Percentiles rank a stretch among this genome's conserved stretches.
Evolutionary conservation across 176 grass and related monocot species (phyloP).

Genomic region (Carex pumila): DNA sequence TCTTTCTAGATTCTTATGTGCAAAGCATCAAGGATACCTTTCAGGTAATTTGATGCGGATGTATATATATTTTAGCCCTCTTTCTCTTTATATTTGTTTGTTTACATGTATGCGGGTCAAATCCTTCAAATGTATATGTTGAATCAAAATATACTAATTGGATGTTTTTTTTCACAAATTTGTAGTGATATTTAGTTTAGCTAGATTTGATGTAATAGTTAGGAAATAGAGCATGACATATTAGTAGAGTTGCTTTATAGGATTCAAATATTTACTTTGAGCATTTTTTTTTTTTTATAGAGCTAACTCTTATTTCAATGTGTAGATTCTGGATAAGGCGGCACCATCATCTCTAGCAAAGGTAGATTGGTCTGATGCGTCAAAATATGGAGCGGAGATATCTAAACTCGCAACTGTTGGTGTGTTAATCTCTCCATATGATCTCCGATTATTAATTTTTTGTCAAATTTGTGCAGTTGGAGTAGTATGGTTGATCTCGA

Average conservation of each 20-base stretch:
- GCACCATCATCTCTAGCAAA: slow-evolving; percentile 40
- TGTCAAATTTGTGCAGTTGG: not conserved
- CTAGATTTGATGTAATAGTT: not conserved
- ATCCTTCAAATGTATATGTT: not conserved
- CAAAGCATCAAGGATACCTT: slow-evolving; percentile 53
- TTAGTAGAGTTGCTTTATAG: not conserved
- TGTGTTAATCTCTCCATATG: slow-evolving; percentile 25
- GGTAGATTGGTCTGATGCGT: slow-evolving; percentile 70
- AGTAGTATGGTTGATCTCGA: not conserved
- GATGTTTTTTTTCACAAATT: not conserved
- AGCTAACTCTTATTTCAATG: not conserved
- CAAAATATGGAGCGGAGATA: slow-evolving; percentile 54
- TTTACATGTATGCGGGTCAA: not conserved
- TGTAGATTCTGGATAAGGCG: slow-evolving; percentile 55
- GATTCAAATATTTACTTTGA: not conserved
- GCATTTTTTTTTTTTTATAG: not conserved
- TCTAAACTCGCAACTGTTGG: slow-evolving; percentile 81
- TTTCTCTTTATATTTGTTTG: not conserved
- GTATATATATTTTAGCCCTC: not conserved
- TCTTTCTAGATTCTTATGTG: slow-evolving; percentile 40
- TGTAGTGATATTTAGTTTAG: not conserved
- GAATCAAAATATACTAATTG: not conserved
- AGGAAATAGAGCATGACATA: not conserved
- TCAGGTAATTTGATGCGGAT: slow-evolving; percentile 24
- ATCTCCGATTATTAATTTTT: not conserved